Conservation (phyloP, 306 rosid species). For the Senna siamea region DNA sequence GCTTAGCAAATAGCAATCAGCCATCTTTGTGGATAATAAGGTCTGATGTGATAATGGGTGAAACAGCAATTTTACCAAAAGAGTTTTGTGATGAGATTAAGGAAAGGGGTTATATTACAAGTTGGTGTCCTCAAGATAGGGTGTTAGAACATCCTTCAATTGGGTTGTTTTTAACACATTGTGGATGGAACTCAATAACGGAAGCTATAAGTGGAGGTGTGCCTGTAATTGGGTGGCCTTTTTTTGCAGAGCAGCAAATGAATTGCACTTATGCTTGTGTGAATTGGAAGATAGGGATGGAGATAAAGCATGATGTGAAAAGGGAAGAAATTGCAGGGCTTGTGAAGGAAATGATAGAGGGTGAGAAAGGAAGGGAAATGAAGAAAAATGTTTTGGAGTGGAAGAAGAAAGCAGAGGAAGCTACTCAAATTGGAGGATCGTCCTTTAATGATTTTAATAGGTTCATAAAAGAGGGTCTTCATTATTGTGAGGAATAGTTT, state of each 20-base stretch:
- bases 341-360: conserved; percentile 52
- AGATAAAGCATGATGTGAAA: conserved; percentile 46
- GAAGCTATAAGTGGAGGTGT: conserved; percentile 51
- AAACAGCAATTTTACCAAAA: conserved; percentile 31
- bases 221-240: conserved; percentile 66
- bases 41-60: conserved; percentile 48
- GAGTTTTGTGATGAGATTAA: conserved; percentile 44
- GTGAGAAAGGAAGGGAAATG: conserved; percentile 37
- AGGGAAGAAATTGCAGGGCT: conserved; percentile 37
- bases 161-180: conserved; percentile 53
- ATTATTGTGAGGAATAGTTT: neutral
- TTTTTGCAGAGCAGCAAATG: conserved; percentile 57
- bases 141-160: conserved; percentile 52
- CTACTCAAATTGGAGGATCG: conserved; percentile 44
- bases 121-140: conserved; percentile 55
- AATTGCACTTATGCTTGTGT: conserved; percentile 52
- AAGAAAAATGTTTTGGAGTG: conserved; percentile 42
- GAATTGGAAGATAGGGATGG: conserved; percentile 51
- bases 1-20: conserved; percentile 50
- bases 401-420: conserved; percentile 50
- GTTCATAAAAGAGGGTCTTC: conserved; percentile 48
- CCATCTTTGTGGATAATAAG: conserved; percentile 56
- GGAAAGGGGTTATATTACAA: conserved; percentile 46
- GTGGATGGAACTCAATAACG: conserved; percentile 59
- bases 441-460: conserved; percentile 45